Evolutionary conservation across 192 early-diverging fungal genomes (phyloP).

Genomic region (Coemansia interrupta): DNA sequence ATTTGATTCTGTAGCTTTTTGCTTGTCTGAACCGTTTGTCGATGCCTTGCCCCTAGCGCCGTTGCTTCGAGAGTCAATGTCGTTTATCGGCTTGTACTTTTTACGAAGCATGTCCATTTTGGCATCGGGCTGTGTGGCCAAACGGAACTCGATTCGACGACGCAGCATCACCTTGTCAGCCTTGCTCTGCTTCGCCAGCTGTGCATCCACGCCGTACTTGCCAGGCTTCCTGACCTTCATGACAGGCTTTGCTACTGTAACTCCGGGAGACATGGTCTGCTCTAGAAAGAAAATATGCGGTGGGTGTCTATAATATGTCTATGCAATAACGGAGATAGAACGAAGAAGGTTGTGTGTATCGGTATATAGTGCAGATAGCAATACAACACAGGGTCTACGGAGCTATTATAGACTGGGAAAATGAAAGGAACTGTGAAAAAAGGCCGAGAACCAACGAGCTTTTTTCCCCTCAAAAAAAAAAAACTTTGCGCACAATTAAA

Average conservation of each 20-base stretch:
- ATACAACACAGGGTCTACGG: neutral
- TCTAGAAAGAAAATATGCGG: too few relatives aligned
- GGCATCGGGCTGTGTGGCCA: constrained; percentile 56
- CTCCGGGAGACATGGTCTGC: constrained; percentile 29
- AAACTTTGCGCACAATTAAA: neutral
- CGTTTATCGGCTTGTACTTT: constrained; percentile 65
- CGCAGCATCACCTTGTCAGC: constrained; percentile 44
- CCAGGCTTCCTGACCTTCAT: constrained; percentile 3
- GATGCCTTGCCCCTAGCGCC: neutral
- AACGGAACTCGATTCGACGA: constrained; percentile 63
- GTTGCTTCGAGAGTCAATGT: neutral
- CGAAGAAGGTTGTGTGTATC: neutral
- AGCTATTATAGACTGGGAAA: neutral
- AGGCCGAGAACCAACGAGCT: too few relatives aligned
- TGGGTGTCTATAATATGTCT: neutral
- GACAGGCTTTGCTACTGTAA: constrained; percentile 11
- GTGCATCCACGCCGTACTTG: constrained; percentile 34
- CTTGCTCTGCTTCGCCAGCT: constrained; percentile 46
- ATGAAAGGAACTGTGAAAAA: neutral
- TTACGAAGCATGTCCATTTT: constrained; percentile 62
- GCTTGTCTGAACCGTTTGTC: neutral
- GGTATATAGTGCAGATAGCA: neutral
- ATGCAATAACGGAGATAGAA: neutral
- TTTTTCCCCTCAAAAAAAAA: neutral
- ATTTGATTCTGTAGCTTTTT: neutral